These are phyloP conservation scores for Neurospora sp. DNA, from an alignment of 495 filamentous ascomycete species.

Conservation along the genomic window DNA sequence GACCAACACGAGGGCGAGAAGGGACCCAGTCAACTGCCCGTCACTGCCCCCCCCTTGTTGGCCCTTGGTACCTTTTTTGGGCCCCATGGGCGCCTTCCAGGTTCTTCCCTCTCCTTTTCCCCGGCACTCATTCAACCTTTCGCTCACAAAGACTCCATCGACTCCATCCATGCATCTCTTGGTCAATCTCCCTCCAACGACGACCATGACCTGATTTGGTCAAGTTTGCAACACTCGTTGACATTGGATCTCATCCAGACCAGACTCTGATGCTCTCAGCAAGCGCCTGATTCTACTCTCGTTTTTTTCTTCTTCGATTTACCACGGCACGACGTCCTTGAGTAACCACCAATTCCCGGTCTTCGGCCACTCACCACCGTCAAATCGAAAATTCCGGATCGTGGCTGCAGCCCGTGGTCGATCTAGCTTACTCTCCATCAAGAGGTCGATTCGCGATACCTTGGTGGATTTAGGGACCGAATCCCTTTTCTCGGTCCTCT, in stretches of 20 bases:
- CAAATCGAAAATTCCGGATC: not conserved
- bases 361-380: not conserved
- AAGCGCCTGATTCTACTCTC: slow-evolving; percentile 7
- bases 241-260: not conserved
- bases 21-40: not conserved
- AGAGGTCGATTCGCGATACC: not conserved
- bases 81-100: not conserved
- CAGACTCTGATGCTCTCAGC: not conserved
- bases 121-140: not conserved
- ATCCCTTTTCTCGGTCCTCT: not conserved
- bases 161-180: not conserved
- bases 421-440: slow-evolving; percentile 1
- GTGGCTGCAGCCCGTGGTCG: slow-evolving; percentile 14
- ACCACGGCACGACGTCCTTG: not conserved
- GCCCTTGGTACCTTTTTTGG: not conserved
- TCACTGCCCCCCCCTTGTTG: not conserved
- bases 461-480: not conserved
- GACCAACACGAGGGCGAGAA: slow-evolving; percentile 5
- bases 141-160: not conserved
- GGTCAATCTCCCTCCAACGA: not conserved
- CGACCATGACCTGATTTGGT: not conserved
- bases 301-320: slow-evolving; percentile 15
- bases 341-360: slow-evolving; percentile 1
- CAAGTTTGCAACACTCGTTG: not conserved
- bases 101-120: slow-evolving; percentile 1